These are phyloP conservation scores for Rhododendron simsii DNA, from an alignment of 148 eudicot genomes.

Conservation along the genomic window DNA sequence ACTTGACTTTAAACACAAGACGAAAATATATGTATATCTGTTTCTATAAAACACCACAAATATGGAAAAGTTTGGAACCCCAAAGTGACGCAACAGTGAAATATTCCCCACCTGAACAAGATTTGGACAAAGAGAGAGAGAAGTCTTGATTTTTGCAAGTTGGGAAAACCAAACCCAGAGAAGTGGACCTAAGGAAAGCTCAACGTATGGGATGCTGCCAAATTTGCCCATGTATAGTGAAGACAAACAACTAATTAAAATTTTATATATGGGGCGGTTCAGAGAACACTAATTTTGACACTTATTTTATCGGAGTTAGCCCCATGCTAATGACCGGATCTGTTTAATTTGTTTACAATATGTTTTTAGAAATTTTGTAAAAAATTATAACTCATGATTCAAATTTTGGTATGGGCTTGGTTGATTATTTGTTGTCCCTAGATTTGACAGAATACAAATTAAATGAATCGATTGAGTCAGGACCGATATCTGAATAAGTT, in stretches of 20 bases:
- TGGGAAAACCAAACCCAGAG: not conserved
- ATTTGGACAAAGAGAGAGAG: not conserved
- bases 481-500: too few relatives aligned
- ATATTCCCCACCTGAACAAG: not conserved
- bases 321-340: not conserved
- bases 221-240: not conserved
- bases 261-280: not conserved
- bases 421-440: too few relatives aligned
- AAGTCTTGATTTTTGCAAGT: not conserved
- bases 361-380: too few relatives aligned
- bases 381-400: too few relatives aligned
- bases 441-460: too few relatives aligned
- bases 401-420: too few relatives aligned
- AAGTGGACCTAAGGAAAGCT: not conserved
- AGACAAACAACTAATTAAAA: not conserved
- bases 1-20: not conserved
- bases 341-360: not conserved
- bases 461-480: too few relatives aligned
- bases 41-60: not conserved
- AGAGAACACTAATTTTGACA: too few relatives aligned
- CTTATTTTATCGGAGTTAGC: not conserved
- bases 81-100: not conserved
- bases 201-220: not conserved
- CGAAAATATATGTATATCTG: not conserved
- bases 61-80: not conserved